Base-by-base conservation (phyloP, 139 green algal species). In the Chlorella ohadii region DNA sequence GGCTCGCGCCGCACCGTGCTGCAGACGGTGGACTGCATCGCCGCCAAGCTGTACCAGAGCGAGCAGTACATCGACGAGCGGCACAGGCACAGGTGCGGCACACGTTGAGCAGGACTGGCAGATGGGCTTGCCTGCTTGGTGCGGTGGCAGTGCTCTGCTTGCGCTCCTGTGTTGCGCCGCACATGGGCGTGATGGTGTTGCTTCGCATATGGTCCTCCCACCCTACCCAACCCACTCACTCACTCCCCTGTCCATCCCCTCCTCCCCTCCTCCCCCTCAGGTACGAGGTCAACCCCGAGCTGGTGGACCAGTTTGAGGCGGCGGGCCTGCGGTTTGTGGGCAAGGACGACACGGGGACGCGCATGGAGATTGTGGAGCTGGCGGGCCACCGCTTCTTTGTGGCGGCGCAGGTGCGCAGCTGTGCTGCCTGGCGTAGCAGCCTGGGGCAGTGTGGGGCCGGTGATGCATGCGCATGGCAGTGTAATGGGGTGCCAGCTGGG, bases 331-430 rank as follows among this genome's bases (percentile, higher is more conserved):
- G 86, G 16, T 99, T 99, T 90, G 97, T 99, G 76, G 95, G 95
- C 44, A 93, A 94, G 41, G 97, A 99, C 88, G 96, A 98, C 84
- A 97, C 94, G 11, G 94, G 93, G 3, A 87, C 92, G 74, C 94
- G 97, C 76, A 99, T 99, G 97, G 97, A 99, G 92, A 98, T 99
- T 81, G 76, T 98, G 55, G 97, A 99, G 92, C 86, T 99, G 68
- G 44, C 72, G 12, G 74, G 84, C 4, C 97, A 99, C 87, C 94
- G 93, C 7, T 99, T 96, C 91, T 99, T 93, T 84, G 90, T 98
- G 57, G 97, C 89, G 13, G 90, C 91, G 23, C 75, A 85, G 80
- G 80, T 79, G 34, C 15, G 79, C 47, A 17, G 3, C 4, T 34
- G 38, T 51, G 67, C 11, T 51, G n/a, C 65, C 7, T 44, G 31